Percentiles rank a stretch among this genome's conserved stretches.
phyloP scores from a whole-genome alignment of 768 basidiomycete genomes.

The Amanita rubescens region DNA sequence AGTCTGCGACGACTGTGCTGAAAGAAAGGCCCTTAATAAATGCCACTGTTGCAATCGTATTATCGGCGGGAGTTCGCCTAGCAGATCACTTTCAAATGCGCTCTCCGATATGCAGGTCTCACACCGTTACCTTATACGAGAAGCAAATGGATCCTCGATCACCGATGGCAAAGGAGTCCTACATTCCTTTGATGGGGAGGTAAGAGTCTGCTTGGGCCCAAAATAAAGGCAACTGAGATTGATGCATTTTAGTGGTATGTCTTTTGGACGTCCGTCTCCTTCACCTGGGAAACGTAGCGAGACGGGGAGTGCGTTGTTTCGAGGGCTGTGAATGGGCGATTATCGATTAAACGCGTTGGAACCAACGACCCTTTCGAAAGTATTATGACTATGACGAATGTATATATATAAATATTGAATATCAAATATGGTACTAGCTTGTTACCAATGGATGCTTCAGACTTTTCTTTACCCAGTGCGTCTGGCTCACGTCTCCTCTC shows the following conservation, averaged over 20 bases:
- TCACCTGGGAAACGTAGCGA: neutral
- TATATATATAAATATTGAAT: too few species aligned
- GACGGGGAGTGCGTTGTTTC: neutral
- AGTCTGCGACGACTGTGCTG: neutral
- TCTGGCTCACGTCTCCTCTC: conserved; percentile 30
- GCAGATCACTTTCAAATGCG: conserved; percentile 8
- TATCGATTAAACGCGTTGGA: neutral
- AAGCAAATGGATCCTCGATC: conserved; percentile 11
- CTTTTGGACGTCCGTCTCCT: conserved; percentile 15
- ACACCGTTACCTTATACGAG: conserved; percentile 1
- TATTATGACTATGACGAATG: too few species aligned
- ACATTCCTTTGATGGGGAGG: neutral
- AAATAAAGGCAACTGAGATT: neutral
- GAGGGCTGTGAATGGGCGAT: neutral
- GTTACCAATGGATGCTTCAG: neutral
- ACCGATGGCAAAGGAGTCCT: conserved; percentile 2
- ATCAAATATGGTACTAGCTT: too few species aligned
- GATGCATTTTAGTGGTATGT: conserved; percentile 2
- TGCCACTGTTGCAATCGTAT: neutral
- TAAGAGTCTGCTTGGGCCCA: neutral
- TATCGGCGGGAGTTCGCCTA: conserved; percentile 4
- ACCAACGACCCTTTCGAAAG: too few species aligned
- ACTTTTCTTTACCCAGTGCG: conserved; percentile 2
- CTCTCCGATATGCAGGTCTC: conserved; percentile 4
- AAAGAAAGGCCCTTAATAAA: neutral